A percentile compares a stretch with the other conserved stretches of the same genome.
Conservation (phyloP, 176 grass and related monocot genomes). For the Carex myosuroides region DNA sequence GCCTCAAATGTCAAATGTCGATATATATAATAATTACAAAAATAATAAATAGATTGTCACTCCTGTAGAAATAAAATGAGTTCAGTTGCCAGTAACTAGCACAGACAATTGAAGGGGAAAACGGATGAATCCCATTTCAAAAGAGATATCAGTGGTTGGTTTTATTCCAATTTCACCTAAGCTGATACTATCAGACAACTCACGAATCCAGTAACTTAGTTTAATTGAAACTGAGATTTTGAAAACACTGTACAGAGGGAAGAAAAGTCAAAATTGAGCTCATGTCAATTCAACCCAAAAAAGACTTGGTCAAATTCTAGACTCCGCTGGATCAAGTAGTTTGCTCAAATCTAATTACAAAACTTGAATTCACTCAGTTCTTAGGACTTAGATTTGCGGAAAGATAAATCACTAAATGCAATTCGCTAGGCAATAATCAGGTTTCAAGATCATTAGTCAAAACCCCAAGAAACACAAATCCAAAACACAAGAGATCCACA, state of each 20-base stretch:
- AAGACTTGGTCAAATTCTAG: background rate
- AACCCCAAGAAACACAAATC: background rate
- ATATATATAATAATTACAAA: background rate
- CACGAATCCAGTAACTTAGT: background rate
- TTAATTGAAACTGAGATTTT: background rate
- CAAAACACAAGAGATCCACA: conserved; percentile 11
- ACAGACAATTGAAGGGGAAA: background rate
- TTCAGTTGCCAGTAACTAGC: background rate
- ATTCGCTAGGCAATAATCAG: background rate
- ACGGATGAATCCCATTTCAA: background rate
- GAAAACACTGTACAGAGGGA: background rate
- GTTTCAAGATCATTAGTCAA: background rate
- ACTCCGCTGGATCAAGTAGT: background rate
- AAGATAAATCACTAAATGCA: background rate
- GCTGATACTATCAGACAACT: background rate
- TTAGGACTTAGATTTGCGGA: background rate
- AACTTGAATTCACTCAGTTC: background rate
- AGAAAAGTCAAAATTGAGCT: conserved; percentile 15
- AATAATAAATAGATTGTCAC: background rate
- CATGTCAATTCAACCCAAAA: background rate
- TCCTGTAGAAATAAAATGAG: background rate
- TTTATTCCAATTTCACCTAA: background rate
- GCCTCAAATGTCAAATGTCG: background rate
- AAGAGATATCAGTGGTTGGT: background rate
- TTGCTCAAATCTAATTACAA: background rate